Conservation (phyloP, 2,329 filamentous ascomycete species). For the Hawksworthiomyces lignivorus region DNA sequence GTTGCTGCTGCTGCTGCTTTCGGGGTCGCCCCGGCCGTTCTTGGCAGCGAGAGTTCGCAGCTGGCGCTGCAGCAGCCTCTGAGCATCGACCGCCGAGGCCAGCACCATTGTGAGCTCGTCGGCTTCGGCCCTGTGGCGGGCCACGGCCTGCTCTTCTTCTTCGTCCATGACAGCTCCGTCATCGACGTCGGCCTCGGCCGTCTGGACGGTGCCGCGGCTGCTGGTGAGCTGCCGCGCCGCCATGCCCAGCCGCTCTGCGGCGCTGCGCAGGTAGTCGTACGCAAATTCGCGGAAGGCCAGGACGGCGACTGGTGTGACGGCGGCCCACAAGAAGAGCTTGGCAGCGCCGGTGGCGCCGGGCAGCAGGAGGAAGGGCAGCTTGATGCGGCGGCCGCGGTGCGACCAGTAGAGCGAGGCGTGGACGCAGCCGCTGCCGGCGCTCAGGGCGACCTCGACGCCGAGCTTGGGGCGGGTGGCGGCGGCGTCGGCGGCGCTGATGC, state of each 20-base stretch:
- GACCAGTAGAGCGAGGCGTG: conserved; percentile 41
- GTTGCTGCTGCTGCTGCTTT: background rate
- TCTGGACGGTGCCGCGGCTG: background rate
- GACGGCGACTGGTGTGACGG: conserved; percentile 31
- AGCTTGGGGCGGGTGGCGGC: conserved; percentile 27
- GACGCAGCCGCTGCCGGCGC: conserved; percentile 26
- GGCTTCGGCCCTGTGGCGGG: conserved; percentile 33
- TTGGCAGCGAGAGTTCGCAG: conserved; percentile 7
- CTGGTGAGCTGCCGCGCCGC: background rate
- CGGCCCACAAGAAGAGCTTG: conserved; percentile 30
- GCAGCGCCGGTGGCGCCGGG: conserved; percentile 20
- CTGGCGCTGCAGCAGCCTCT: conserved; percentile 28
- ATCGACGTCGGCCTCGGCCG: conserved; percentile 14
- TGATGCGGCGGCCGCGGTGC: conserved; percentile 35
- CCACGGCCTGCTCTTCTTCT: conserved; percentile 17
- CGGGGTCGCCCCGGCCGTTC: background rate
- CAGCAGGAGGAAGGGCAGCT: conserved; percentile 34
- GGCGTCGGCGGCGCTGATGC: conserved; percentile 19
- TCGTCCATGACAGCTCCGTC: conserved; percentile 5
- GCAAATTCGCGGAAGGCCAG: conserved; percentile 24
- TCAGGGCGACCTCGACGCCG: conserved; percentile 37
- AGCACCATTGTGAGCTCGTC: conserved; percentile 37
- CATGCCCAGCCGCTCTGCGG: background rate
- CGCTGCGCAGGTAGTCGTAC: conserved; percentile 1
- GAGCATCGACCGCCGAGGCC: conserved; percentile 29